Base-by-base conservation (phyloP, 2,329 filamentous ascomycete species). In the Metarhizium anisopliae region DNA sequence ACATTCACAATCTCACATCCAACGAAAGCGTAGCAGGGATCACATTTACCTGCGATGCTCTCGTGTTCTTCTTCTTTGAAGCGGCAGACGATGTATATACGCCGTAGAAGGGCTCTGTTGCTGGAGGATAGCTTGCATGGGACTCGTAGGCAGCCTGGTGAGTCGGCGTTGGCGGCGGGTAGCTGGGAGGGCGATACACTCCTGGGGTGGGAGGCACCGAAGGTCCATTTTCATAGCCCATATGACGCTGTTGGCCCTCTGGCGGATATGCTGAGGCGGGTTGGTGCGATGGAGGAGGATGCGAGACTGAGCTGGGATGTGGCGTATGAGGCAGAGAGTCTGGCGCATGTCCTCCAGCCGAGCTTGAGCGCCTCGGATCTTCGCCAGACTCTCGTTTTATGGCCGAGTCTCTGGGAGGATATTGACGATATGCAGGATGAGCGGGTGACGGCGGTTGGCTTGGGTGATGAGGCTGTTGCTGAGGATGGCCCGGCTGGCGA, bases 11-110 rank as follows among this genome's bases (percentile, higher is more conserved):
- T 11, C 8, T 16, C 45, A 16, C 4, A 20, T 20, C 52, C n/a
- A 25, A 11, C 6, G 7, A 20, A 53, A 50, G 36, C 11, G 13
- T 18, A n/a, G 10, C 16, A 16, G 42, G 59, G n/a, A 32, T 25
- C 35, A 16, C 25, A 30, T 16, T 25, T 70, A 84, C 82, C 77
- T 86, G 83, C 8, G 83, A 84, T 35, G 83, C 83, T 62, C 83
- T 75, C 53, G 83, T 83, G n/a, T 82, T 81, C 70, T 85, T 85
- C 64, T 82, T 78, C 67, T 84, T 83, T 5, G 67, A 62, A 16
- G 66, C 62, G 4, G 74, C 72, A 3, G 71, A 71, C 5, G 76
- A 69, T 4, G 75, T 65, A 57, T 78, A 77, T 7, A 80, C 66
- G 30, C 66, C 68, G 57, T 72, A 70, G 55, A 72, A 68, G 49